These are phyloP conservation scores for Prototheca stagnorum DNA, from an alignment of 163 green algal genomes.

Conservation along the genomic window DNA sequence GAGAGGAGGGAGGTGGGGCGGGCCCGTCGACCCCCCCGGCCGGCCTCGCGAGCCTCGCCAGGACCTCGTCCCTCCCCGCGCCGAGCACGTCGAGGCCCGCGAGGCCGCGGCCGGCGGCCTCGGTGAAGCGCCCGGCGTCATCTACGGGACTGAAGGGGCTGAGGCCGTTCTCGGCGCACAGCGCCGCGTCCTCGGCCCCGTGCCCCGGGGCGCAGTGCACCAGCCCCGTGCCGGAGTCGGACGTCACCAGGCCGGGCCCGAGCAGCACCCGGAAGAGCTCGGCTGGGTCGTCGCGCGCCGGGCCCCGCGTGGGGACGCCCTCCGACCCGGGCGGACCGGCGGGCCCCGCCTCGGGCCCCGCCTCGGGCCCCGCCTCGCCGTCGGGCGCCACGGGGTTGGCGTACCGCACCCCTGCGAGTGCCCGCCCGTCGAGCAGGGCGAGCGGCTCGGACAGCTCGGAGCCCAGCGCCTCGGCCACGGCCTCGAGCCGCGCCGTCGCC, in stretches of 20 bases:
- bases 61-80: slow-evolving; percentile 73
- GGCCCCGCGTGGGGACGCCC: too few species aligned
- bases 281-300: too few species aligned
- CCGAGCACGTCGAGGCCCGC: slow-evolving; percentile 61
- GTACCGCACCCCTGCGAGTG: slow-evolving; percentile 71
- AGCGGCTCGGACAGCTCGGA: slow-evolving; percentile 21
- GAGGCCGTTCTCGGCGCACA: slow-evolving; percentile 47
- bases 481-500: slow-evolving; percentile 39
- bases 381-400: slow-evolving; percentile 74
- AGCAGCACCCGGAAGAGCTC: slow-evolving; percentile 78
- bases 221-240: slow-evolving; percentile 73
- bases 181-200: slow-evolving; percentile 80
- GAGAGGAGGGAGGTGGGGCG: too few species aligned
- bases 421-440: slow-evolving; percentile 22
- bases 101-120: slow-evolving; percentile 65
- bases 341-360: too few species aligned
- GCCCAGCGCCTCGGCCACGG: slow-evolving; percentile 57
- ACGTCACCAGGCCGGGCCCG: slow-evolving; percentile 97
- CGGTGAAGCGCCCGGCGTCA: slow-evolving; percentile 81
- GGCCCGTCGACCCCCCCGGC: too few species aligned
- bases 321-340: too few species aligned
- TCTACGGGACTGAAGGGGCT: slow-evolving; percentile 85
- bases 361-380: too few species aligned
- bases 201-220: slow-evolving; percentile 85
- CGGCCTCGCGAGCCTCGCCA: slow-evolving; percentile 41